Evolutionary conservation across 169 alveolate species (phyloP).

Genomic region (Plasmodium blacklocki): DNA sequence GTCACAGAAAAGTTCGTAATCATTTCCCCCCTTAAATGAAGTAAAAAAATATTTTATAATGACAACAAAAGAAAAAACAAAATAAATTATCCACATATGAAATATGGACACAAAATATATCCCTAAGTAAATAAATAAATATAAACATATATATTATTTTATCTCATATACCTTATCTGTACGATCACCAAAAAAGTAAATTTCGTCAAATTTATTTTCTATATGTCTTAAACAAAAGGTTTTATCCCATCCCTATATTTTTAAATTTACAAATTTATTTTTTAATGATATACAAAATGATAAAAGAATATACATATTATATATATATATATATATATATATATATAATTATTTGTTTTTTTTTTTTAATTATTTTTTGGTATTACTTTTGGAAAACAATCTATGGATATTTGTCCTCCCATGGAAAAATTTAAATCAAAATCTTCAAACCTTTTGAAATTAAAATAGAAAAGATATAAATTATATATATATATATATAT

Average conservation of each 20-base stretch:
- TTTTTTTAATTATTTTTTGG: conserved; percentile 2
- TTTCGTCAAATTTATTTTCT: conserved; percentile 88
- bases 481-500: not conserved
- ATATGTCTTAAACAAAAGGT: conserved; percentile 91
- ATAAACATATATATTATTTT: not conserved
- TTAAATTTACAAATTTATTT: not conserved
- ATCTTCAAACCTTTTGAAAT: conserved; percentile 86
- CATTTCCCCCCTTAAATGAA: conserved; percentile 95
- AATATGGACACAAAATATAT: not conserved
- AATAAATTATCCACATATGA: not conserved
- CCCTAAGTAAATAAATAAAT: not conserved
- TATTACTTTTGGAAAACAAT: conserved; percentile 92
- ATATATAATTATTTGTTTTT: not conserved
- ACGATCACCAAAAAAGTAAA: conserved; percentile 95
- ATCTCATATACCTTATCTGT: conserved; percentile 81
- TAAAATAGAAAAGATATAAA: conserved; percentile 80
- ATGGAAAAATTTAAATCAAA: conserved; percentile 90
- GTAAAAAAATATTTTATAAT: not conserved
- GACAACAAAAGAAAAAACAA: not conserved
- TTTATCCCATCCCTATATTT: conserved; percentile 94
- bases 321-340: conserved; percentile 20
- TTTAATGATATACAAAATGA: not conserved
- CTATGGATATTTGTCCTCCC: conserved; percentile 98
- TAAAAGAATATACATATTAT: not conserved
- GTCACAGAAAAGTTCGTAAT: conserved; percentile 92